Evolutionary conservation across 169 alveolate species (phyloP).

Genomic region (Eimeria sp.): DNA sequence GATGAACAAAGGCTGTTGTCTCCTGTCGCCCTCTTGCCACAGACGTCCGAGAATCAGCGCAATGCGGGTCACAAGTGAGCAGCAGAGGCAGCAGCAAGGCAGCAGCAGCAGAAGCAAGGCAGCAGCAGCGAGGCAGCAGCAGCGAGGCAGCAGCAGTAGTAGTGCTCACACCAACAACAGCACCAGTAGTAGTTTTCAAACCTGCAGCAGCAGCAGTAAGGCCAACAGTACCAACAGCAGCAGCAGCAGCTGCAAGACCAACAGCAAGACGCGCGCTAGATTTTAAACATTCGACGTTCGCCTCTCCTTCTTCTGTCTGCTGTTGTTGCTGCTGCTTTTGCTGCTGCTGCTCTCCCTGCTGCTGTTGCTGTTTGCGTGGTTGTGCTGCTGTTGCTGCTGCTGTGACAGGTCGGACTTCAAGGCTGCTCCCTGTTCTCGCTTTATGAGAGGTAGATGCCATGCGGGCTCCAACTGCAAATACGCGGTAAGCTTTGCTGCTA

Average conservation of each 20-base stretch:
- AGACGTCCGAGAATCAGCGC: conserved; percentile 14
- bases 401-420: conserved; percentile 26
- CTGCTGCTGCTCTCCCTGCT: conserved; percentile 3
- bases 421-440: conserved; percentile 46
- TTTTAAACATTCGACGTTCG: background rate
- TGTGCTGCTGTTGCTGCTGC: background rate
- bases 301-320: background rate
- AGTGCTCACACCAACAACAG: background rate
- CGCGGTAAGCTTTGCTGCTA: conserved; percentile 21
- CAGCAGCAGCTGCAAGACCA: conserved; percentile 17
- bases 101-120: background rate
- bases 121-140: background rate
- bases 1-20: background rate
- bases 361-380: background rate
- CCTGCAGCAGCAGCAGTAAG: conserved; percentile 5
- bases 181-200: background rate
- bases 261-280: background rate
- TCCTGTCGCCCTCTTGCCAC: background rate
- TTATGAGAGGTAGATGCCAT: conserved; percentile 46
- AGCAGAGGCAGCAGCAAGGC: conserved; percentile 39
- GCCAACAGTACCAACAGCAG: background rate
- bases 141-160: background rate
- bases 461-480: conserved; percentile 41
- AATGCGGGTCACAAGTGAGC: background rate
- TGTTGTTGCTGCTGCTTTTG: background rate